Base-by-base conservation (phyloP, 1,284 basidiomycete species). In the Puccinia triticina region DNA sequence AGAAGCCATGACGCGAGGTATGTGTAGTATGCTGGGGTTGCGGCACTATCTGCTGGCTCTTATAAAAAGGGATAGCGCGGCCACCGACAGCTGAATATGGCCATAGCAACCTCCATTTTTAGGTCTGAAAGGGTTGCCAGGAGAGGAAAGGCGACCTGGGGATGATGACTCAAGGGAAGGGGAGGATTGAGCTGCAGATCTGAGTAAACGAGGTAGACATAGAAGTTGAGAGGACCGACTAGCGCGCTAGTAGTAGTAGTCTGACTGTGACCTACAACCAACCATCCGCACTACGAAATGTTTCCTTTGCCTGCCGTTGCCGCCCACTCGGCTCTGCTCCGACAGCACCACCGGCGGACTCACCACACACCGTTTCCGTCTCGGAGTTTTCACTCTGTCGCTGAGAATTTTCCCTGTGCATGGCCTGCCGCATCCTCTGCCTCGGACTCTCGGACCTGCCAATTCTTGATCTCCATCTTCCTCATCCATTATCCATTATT, bases 381-480 rank as follows among this genome's bases (percentile, higher is more conserved):
- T 43, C 40, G 5, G 67, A 69, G 67, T 43, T 69, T 69, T 69
- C 67, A 69, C 40, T n/a, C 67, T 69, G 37, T 23, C 67, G 10
- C 67, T 69, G 67, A 40, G 67, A 69, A 69, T n/a, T 46, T 46
- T 48, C 67, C 29, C 4, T 29, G 7, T 5, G 55, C 40, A 26
- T 69, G 21, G 37, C 18, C 37, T 69, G 37, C 40, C 4, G 40
- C 40, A 7, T 43, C 40, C 40, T 43, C 67, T 48, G 67, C 18
- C 64, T 67, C 14, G 16, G 32, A 43, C 64, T 69, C 67, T 69
- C 21, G 23, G 46, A n/a, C 66, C 10, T 67, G 37, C 32, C 66
- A n/a, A 69, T 69, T 69, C 46, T 69, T 69, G 23, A 69, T 69
- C 67, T 69, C 40, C 40, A 48, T 69, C 67, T 29, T 46, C 67